Evolutionary conservation across 169 alveolate species (phyloP).

Genomic region (Babesia bovis): DNA sequence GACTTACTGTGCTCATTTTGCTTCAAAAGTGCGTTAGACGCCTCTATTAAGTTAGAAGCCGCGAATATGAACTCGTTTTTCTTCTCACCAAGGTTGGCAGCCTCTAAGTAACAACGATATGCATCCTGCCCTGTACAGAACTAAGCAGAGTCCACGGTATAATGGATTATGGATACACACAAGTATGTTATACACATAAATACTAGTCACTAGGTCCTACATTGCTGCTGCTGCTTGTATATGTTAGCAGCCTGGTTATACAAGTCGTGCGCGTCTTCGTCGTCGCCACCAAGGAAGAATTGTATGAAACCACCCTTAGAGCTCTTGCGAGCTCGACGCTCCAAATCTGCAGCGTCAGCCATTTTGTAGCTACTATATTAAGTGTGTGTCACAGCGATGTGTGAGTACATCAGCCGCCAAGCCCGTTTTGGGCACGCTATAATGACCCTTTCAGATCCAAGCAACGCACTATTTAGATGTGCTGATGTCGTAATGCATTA

Average conservation of each 20-base stretch:
- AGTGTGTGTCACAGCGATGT: background rate
- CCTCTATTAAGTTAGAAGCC: conserved; percentile 56
- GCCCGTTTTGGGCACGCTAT: background rate
- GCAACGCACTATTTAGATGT: background rate
- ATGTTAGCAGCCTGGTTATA: conserved; percentile 73
- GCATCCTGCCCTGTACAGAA: conserved; percentile 63
- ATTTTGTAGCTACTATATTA: conserved; percentile 3
- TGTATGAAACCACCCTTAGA: conserved; percentile 53
- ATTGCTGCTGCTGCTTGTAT: conserved; percentile 63
- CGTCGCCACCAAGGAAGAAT: conserved; percentile 61
- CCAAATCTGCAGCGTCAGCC: conserved; percentile 59
- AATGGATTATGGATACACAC: background rate
- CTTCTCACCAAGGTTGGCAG: conserved; percentile 53
- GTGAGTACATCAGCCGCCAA: conserved; percentile 2
- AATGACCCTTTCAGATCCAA: background rate
- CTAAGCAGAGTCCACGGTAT: background rate
- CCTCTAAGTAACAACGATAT: conserved; percentile 52
- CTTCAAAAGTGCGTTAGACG: conserved; percentile 42
- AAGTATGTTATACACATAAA: background rate
- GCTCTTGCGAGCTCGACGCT: conserved; percentile 64
- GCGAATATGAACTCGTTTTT: conserved; percentile 52
- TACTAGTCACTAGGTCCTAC: conserved; percentile 21
- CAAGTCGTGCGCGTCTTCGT: conserved; percentile 73
- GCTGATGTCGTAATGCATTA: conserved; percentile 2
- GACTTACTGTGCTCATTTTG: conserved; percentile 43